Evolutionary conservation across 441 rosid species (phyloP), one percentile per base, ranked within the genome.

Genomic region (Brassica balearica): DNA sequence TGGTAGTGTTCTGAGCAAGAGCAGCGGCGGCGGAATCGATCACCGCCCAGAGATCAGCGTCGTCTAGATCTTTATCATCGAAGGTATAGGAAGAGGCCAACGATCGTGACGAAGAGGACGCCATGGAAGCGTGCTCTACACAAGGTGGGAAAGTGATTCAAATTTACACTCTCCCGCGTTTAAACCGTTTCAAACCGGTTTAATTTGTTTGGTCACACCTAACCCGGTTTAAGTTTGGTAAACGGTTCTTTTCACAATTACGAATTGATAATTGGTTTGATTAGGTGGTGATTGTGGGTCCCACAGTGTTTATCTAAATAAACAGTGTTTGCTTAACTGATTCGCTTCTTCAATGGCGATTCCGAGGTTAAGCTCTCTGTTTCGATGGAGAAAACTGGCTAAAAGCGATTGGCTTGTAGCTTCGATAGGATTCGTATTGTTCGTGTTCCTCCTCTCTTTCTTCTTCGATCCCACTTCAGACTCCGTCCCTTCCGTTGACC

Each of bases 61-160:
- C 97, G 79, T 95, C 99, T 27, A 95, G 88, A 58, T 95, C 94
- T 64, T 88, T 92, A 81, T 92, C 98, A 80, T 93, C 99, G 71
- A 95, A 80, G 27, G 53, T 75, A 29, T 87, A 76, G 70, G 73
- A 81, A 32, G 89, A 79, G 6, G 65, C 75, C 29, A 72, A 29
- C 3, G 92, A 65, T 11, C 93, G 85, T 65, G 83, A 80, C 86
- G 77, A 60, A 1, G 88, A 83, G 2, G 77, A 60, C 73, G 77
- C 80, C 80, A 81, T 81, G 53, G 41, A 76, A 76, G 74, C 75
- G 9, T 74, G 29, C 71, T 19, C 19, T 65, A 27, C 29, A 19
- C 27, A 63, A 74, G 53, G 78, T 48, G 79, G 82, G 62, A 53
- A 74, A 73, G 15, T 34, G 14, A 73, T 73, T 74, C 66, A 69